Evolutionary conservation across 1,284 basidiomycete species (phyloP), one percentile per base, ranked within the genome.

Genomic region (Prillingera fragicola): DNA sequence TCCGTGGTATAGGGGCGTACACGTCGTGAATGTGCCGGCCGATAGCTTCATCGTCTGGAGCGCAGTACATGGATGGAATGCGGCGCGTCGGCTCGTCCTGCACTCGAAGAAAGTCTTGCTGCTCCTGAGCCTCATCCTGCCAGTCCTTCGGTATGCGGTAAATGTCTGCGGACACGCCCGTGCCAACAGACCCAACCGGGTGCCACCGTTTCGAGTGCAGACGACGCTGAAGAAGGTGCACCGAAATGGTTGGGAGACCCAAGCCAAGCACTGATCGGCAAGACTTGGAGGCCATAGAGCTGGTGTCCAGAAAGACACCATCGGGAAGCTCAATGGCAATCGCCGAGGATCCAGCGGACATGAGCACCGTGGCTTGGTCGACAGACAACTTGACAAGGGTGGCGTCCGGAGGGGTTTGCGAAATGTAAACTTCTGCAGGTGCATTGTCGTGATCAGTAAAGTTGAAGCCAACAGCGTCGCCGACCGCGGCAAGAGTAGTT

Each of bases 361-460:
- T 79, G 3, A 78, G 77, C 1, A 77, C 55, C 41, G 85, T 78
- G 19, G 84, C 43, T 5, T 74, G 62, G 26, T 74, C 74, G 12
- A 85, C 24, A 1, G 73, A 68, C 10, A 87, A 59, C 52, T 83
- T 85, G 50, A 87, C 59, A 55, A 87, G 85, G 0, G 83, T 86
- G n/a, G 82, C 77, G 71, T 95, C 90, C 12, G 85, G 84, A 55
- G 84, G 82, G 3, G 77, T 52, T 24, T 78, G 74, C 4, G 81
- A 72, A 22, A 77, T 67, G 59, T 84, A 87, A 29, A 83, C 80
- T 2, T 74, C 65, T 0, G 87, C 82, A 14, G 90, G 89, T 2
- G 87, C 80, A 62, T 95, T 94, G 40, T 83, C 73, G 8, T 76
- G 61, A 61, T 95, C 91, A 0, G 73, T 67, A 58, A 81, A 91